A percentile compares a stretch with the other conserved stretches of the same genome.
Conservation (phyloP, 495 filamentous ascomycete species). For the Annulohypoxylon nitens region DNA sequence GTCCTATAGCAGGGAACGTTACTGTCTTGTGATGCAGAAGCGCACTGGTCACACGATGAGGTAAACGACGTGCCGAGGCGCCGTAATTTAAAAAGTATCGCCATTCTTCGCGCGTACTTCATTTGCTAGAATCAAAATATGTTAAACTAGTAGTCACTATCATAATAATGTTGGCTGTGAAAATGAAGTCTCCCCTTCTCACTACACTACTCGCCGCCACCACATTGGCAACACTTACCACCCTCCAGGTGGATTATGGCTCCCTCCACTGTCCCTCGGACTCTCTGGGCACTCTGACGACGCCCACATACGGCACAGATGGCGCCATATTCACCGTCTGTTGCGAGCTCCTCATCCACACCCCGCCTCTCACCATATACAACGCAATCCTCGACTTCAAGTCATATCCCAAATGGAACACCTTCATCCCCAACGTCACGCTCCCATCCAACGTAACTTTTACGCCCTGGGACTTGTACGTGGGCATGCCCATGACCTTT, state of each 20-base stretch:
- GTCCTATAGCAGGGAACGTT: background rate
- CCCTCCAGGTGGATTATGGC: slow-evolving; percentile 25
- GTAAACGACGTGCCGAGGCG: background rate
- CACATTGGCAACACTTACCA: background rate
- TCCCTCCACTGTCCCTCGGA: slow-evolving; percentile 31
- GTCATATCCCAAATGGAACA: slow-evolving; percentile 45
- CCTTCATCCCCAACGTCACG: slow-evolving; percentile 45
- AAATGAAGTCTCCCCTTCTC: slow-evolving; percentile 1
- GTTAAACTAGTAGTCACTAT: background rate
- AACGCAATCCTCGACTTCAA: slow-evolving; percentile 46
- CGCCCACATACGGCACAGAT: slow-evolving; percentile 47
- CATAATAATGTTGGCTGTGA: background rate
- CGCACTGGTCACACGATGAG: slow-evolving; percentile 21
- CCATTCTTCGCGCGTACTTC: background rate
- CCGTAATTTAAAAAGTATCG: background rate
- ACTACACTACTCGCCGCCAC: background rate
- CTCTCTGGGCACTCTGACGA: slow-evolving; percentile 27
- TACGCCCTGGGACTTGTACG: slow-evolving; percentile 40
- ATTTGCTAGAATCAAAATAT: background rate
- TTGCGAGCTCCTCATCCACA: slow-evolving; percentile 40
- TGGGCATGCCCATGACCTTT: slow-evolving; percentile 49
- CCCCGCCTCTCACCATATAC: slow-evolving; percentile 24
- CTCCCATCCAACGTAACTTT: slow-evolving; percentile 46
- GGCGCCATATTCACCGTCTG: slow-evolving; percentile 51
- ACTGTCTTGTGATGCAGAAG: slow-evolving; percentile 7